Conservation (phyloP, 2,329 filamentous ascomycete genomes). For the Apiospora koreana region DNA sequence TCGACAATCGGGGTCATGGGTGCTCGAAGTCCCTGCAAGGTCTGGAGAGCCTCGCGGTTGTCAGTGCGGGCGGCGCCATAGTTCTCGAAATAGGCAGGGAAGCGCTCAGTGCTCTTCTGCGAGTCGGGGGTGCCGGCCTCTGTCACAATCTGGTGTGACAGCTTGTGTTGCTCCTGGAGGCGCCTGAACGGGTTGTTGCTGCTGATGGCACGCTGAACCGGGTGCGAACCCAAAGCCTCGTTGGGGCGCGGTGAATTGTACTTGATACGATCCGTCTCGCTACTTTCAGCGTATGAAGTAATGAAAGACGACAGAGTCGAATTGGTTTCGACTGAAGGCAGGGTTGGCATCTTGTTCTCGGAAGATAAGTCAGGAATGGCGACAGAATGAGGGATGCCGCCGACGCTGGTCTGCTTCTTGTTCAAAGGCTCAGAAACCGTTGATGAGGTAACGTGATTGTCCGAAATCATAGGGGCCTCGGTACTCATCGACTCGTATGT, state of each 20-base stretch:
- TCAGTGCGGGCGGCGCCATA: not conserved
- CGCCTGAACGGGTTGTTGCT: not conserved
- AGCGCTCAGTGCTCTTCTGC: constrained; percentile 11
- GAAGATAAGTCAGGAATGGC: constrained; percentile 5
- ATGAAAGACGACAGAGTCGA: constrained; percentile 8
- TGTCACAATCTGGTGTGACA: not conserved
- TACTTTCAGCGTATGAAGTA: not conserved
- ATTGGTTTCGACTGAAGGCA: not conserved
- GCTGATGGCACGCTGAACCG: not conserved
- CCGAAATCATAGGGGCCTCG: not conserved
- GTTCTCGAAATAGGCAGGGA: not conserved
- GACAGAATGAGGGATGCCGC: not conserved
- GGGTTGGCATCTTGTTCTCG: not conserved
- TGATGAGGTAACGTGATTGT: too few relatives aligned
- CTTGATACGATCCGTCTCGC: not conserved
- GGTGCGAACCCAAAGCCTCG: constrained; percentile 10
- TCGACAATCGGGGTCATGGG: constrained; percentile 14
- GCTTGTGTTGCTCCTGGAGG: not conserved
- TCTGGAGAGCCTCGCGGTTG: not conserved
- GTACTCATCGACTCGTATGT: not conserved
- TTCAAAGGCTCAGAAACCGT: not conserved
- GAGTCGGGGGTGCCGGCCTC: constrained; percentile 13
- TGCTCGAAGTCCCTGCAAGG: too few relatives aligned
- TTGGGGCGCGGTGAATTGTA: not conserved
- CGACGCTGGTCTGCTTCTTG: not conserved